Evolutionary conservation across 2,329 filamentous ascomycete genomes (phyloP).

Genomic region (Hysterium pulicare): DNA sequence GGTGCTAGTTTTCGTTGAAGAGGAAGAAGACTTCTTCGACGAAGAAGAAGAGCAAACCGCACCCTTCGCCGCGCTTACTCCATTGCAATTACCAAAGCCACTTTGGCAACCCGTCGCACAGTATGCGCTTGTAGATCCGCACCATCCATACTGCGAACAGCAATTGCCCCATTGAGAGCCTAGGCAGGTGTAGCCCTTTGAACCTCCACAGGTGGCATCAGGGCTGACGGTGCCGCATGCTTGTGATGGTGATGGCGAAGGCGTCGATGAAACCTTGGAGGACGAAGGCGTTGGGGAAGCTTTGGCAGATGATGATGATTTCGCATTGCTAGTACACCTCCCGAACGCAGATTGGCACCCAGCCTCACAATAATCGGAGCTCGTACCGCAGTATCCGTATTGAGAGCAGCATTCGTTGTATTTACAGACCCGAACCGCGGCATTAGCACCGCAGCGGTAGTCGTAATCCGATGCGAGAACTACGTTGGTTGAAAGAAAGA

Average conservation of each 20-base stretch:
- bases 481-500: too few species aligned
- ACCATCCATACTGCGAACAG: slow-evolving; percentile 9
- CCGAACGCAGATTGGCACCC: slow-evolving; percentile 6
- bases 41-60: not conserved
- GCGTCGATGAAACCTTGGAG: not conserved
- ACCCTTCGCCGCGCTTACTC: not conserved
- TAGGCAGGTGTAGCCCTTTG: slow-evolving; percentile 7
- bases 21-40: too few species aligned
- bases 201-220: not conserved
- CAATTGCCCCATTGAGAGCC: slow-evolving; percentile 7
- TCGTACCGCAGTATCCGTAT: slow-evolving; percentile 5
- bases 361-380: slow-evolving; percentile 5
- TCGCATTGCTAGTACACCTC: slow-evolving; percentile 42
- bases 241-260: not conserved
- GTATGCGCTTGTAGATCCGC: slow-evolving; percentile 5
- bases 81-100: slow-evolving; percentile 4
- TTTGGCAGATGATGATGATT: too few species aligned
- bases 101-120: slow-evolving; percentile 8
- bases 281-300: too few species aligned
- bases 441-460: too few species aligned
- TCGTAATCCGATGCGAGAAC: too few species aligned
- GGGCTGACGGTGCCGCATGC: not conserved
- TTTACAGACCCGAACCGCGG: not conserved
- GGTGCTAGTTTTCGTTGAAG: too few species aligned
- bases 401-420: slow-evolving; percentile 6